Percentiles rank a stretch among this genome's conserved stretches.
phyloP scores from a whole-genome alignment of 768 basidiomycete genomes.

The Tylopilus sp. region DNA sequence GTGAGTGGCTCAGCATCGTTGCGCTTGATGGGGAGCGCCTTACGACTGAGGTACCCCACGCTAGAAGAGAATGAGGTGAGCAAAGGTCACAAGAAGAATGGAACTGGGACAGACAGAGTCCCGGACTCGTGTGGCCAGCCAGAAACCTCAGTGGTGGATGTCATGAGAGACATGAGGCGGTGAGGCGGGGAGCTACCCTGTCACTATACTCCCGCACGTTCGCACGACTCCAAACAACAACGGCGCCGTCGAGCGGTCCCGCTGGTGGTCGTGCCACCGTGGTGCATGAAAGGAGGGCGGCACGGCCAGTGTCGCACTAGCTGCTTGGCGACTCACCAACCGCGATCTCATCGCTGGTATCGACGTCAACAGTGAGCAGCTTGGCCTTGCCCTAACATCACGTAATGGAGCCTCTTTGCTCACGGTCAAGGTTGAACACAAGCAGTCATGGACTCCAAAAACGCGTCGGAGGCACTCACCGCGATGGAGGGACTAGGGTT shows the following conservation, averaged over 20 bases:
- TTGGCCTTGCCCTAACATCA: slow-evolving; percentile 14
- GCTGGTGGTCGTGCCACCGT: neutral
- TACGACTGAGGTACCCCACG: slow-evolving; percentile 57
- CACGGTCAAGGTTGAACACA: slow-evolving; percentile 11
- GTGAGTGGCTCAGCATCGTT: slow-evolving; percentile 81
- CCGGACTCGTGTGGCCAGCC: slow-evolving; percentile 48
- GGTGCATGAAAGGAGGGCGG: neutral
- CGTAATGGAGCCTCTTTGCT: slow-evolving; percentile 26
- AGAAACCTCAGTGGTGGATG: slow-evolving; percentile 39
- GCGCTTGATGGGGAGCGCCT: slow-evolving; percentile 74
- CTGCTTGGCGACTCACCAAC: slow-evolving; percentile 3
- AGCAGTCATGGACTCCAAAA: slow-evolving; percentile 23
- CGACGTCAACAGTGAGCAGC: slow-evolving; percentile 7
- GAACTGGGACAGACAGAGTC: slow-evolving; percentile 45
- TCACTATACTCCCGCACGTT: slow-evolving; percentile 21
- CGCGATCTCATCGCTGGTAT: slow-evolving; percentile 3
- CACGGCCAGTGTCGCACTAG: neutral
- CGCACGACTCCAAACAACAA: slow-evolving; percentile 26
- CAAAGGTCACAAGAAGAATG: slow-evolving; percentile 6
- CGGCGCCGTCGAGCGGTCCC: slow-evolving; percentile 13
- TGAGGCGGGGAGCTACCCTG: slow-evolving; percentile 28
- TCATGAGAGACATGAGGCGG: slow-evolving; percentile 42
- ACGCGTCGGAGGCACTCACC: slow-evolving; percentile 20
- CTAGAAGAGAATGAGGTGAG: slow-evolving; percentile 29
- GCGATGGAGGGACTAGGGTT: slow-evolving; percentile 46